phyloP scores from a whole-genome alignment of 768 basidiomycete genomes.

The Dacryopinax spathularia region DNA sequence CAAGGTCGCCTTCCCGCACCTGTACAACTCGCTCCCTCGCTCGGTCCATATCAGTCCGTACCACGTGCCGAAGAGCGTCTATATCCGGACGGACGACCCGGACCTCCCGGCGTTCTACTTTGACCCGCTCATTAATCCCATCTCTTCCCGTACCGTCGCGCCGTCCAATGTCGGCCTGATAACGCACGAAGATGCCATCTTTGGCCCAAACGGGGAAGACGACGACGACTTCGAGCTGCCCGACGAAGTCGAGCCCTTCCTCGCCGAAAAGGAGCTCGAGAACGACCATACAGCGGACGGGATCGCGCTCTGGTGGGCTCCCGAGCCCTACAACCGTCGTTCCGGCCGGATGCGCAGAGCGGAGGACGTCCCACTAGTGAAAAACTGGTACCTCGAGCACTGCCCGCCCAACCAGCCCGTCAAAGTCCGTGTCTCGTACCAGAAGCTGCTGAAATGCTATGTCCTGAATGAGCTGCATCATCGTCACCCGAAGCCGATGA shows the following conservation, averaged over 20 bases:
- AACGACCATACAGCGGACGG: slow-evolving; percentile 90
- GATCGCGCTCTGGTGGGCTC: slow-evolving; percentile 97
- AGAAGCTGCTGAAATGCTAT: slow-evolving; percentile 90
- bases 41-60: slow-evolving; percentile 86
- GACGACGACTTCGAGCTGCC: slow-evolving; percentile 82
- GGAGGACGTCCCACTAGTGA: slow-evolving; percentile 89
- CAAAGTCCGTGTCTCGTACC: slow-evolving; percentile 97
- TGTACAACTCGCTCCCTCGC: slow-evolving; percentile 95
- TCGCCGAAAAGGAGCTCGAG: slow-evolving; percentile 63
- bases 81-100: slow-evolving; percentile 98
- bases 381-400: slow-evolving; percentile 98
- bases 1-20: slow-evolving; percentile 96
- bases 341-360: slow-evolving; percentile 87
- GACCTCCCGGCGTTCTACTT: slow-evolving; percentile 98
- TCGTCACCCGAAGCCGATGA: slow-evolving; percentile 87
- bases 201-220: slow-evolving; percentile 73
- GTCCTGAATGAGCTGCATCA: slow-evolving; percentile 89
- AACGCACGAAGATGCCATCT: slow-evolving; percentile 83
- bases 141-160: slow-evolving; percentile 74
- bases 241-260: slow-evolving; percentile 61
- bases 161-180: slow-evolving; percentile 72
- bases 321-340: slow-evolving; percentile 85
- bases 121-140: slow-evolving; percentile 95
- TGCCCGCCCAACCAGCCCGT: slow-evolving; percentile 92
- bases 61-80: slow-evolving; percentile 91